Conservation (phyloP, 495 filamentous ascomycete genomes). For the Lepraria neglecta region DNA sequence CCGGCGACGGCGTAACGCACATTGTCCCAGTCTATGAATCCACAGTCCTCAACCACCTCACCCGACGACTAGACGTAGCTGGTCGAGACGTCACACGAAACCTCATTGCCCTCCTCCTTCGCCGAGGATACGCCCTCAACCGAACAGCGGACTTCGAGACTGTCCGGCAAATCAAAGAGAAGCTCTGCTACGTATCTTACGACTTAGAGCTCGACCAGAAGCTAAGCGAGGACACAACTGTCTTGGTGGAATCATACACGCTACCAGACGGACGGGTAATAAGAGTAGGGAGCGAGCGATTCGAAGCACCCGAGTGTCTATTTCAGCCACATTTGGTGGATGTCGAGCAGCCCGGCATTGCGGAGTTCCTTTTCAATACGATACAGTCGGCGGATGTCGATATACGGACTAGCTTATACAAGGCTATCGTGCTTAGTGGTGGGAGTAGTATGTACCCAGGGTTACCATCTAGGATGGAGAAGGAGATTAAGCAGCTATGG, state of each 20-base stretch:
- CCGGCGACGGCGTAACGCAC: conserved; percentile 95
- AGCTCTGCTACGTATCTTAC: conserved; percentile 98
- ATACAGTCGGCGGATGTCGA: conserved; percentile 96
- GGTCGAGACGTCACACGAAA: conserved; percentile 96
- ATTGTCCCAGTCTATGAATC: conserved; percentile 98
- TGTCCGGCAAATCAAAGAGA: conserved; percentile 98
- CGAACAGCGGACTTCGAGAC: conserved; percentile 98
- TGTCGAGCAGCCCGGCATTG: conserved; percentile 93
- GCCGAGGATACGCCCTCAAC: conserved; percentile 94
- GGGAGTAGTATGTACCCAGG: conserved; percentile 99
- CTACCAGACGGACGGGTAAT: conserved; percentile 94
- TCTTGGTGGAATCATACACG: conserved; percentile 95
- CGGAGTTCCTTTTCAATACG: conserved; percentile 95
- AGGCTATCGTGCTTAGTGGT: conserved; percentile 92
- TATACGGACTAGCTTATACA: conserved; percentile 85
- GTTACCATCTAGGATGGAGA: conserved; percentile 87
- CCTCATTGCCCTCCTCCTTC: conserved; percentile 89
- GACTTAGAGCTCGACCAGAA: conserved; percentile 94
- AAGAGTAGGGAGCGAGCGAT: conserved; percentile 89
- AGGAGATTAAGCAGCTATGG: conserved; percentile 98
- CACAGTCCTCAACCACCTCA: conserved; percentile 95
- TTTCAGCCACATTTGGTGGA: conserved; percentile 99
- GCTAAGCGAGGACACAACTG: conserved; percentile 94
- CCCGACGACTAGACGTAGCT: conserved; percentile 85
- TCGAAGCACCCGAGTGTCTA: conserved; percentile 95